Evolutionary conservation across 345 rosid genomes (phyloP).

Genomic region (Euphorbia peplus): DNA sequence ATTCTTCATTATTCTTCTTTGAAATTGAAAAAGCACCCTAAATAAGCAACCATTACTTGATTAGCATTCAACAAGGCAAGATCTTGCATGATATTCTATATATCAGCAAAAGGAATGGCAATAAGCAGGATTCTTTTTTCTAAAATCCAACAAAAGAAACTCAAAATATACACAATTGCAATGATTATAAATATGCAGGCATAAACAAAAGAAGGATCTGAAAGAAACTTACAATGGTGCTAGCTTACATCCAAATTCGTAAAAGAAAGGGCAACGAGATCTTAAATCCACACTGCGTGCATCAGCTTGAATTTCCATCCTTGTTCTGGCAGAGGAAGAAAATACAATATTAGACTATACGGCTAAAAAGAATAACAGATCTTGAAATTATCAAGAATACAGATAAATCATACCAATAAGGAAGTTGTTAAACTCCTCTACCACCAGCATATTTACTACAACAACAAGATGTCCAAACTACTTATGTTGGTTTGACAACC

Average conservation of each 20-base stretch:
- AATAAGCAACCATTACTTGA: too few relatives aligned
- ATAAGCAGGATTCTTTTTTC: neutral
- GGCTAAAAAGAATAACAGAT: neutral
- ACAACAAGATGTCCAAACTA: neutral
- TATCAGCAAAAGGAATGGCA: neutral
- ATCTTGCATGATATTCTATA: neutral
- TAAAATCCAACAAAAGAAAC: neutral
- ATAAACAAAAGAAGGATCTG: neutral
- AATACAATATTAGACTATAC: neutral
- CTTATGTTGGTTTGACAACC: neutral
- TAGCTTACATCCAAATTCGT: conserved; percentile 85
- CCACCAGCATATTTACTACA: neutral
- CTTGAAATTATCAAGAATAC: neutral
- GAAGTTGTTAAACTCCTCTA: neutral
- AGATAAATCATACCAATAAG: neutral
- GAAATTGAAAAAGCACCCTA: neutral
- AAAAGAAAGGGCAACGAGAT: conserved; percentile 69
- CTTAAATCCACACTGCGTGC: conserved; percentile 82
- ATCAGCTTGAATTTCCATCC: conserved; percentile 84
- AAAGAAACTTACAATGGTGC: conserved; percentile 63
- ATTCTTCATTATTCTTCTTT: too few relatives aligned
- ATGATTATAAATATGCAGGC: neutral
- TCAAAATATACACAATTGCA: neutral
- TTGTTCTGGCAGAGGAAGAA: conserved; percentile 44
- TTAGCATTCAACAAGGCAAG: neutral